phyloP scores from a whole-genome alignment of 2,329 filamentous ascomycete species.

The Colletotrichum sp. region DNA sequence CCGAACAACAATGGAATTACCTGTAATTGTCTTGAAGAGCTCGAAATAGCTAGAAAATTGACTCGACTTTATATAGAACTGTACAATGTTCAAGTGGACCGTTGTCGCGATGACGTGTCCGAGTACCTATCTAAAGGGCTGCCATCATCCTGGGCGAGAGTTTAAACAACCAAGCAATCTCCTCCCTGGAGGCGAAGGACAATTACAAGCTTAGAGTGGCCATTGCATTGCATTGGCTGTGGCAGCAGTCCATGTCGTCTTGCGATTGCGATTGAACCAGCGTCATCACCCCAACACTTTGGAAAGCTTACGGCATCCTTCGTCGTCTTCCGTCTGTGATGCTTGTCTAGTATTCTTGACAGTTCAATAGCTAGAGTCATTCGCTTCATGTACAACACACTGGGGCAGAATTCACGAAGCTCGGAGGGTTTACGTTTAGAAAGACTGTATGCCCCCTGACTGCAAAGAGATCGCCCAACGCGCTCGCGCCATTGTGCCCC shows the following conservation, averaged over 20 bases:
- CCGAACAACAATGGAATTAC: too few species aligned
- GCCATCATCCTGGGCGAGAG: not conserved
- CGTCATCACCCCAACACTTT: not conserved
- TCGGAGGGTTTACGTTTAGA: accelerated
- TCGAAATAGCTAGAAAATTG: not conserved
- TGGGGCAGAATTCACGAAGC: accelerated
- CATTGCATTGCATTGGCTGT: not conserved
- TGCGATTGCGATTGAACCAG: not conserved
- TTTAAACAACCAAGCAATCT: not conserved
- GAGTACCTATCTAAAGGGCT: too few species aligned
- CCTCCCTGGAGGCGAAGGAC: accelerated
- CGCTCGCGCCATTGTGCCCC: not conserved
- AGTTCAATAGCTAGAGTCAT: not conserved
- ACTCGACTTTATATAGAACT: not conserved
- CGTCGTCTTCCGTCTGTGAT: not conserved
- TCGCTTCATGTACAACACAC: accelerated
- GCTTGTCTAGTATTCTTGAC: not conserved
- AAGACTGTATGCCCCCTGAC: not conserved
- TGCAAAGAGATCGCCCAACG: not conserved
- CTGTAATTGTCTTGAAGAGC: not conserved
- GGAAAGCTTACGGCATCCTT: not conserved
- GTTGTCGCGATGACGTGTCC: not conserved
- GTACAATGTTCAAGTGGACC: not conserved
- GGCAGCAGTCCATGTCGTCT: not conserved
- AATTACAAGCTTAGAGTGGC: not conserved